phyloP scores from a whole-genome alignment of 148 eudicot genomes.

The Chenopodium suecicum region DNA sequence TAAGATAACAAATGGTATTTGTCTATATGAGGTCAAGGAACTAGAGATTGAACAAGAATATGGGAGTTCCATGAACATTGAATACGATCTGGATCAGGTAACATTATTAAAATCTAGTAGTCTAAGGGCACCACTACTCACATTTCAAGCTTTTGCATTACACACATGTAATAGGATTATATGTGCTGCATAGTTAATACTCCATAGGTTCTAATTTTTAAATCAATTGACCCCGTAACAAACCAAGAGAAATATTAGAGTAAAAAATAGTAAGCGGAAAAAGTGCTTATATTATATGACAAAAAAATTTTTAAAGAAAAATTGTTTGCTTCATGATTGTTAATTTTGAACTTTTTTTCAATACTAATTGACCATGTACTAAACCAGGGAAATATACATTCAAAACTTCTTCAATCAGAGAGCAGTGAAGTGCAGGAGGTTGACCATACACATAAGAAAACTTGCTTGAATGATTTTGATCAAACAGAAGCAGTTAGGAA shows the following conservation, averaged over 20 bases:
- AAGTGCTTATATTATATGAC: no score
- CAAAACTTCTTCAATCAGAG: not conserved
- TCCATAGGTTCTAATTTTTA: no score
- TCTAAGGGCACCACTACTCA: no score
- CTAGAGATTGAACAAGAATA: not conserved
- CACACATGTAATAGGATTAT: no score
- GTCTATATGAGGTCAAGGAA: not conserved
- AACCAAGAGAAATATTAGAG: no score
- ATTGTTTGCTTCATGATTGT: not conserved
- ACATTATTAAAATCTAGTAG: not conserved
- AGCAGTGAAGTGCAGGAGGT: not conserved
- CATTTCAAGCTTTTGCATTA: no score
- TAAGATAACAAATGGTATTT: not conserved
- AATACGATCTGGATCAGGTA: not conserved
- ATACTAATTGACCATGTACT: slow-evolving; percentile 1
- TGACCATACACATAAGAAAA: not conserved
- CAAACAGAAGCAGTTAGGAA: not conserved
- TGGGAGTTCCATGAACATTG: not conserved
- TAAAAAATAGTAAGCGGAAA: no score
- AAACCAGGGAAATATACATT: not conserved
- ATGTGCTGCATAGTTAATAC: no score
- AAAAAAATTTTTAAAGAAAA: not conserved
- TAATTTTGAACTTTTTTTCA: not conserved
- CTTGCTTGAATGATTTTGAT: not conserved
- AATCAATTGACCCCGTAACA: no score